A percentile compares a stretch with the other conserved stretches of the same genome.
These are phyloP conservation scores for Catharanthus roseus DNA, from an alignment of 257 asterid genomes.

Conservation along the genomic window DNA sequence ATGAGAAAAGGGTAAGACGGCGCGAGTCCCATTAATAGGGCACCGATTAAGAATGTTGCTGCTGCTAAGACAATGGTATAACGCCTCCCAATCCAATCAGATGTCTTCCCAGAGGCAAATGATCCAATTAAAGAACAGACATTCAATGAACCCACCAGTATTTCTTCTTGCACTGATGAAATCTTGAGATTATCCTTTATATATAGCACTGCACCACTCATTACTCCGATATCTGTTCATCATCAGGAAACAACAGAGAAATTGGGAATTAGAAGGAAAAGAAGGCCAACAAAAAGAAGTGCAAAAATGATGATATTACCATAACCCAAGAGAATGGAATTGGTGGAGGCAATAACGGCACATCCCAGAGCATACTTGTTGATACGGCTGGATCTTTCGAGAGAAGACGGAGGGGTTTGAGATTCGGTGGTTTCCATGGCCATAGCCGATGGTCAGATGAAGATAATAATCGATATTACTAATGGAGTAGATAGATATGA, in stretches of 20 bases:
- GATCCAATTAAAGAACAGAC: slow-evolving; percentile 67
- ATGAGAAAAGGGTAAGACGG: slow-evolving; percentile 58
- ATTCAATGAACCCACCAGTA: slow-evolving; percentile 63
- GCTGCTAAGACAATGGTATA: slow-evolving; percentile 80
- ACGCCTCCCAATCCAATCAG: slow-evolving; percentile 74
- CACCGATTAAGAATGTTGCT: slow-evolving; percentile 56
- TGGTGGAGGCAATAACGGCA: slow-evolving; percentile 78
- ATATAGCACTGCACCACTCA: slow-evolving; percentile 73
- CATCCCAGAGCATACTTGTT: slow-evolving; percentile 66
- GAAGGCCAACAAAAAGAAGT: neutral
- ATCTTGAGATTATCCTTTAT: slow-evolving; percentile 57
- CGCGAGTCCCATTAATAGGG: slow-evolving; percentile 69
- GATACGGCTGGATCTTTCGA: slow-evolving; percentile 21
- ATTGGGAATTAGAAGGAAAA: neutral
- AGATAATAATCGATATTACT: neutral
- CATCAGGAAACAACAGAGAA: too few relatives aligned
- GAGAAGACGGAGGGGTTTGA: neutral
- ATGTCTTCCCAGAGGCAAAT: slow-evolving; percentile 72
- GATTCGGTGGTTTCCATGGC: slow-evolving; percentile 6
- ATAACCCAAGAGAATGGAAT: slow-evolving; percentile 76
- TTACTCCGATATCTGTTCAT: slow-evolving; percentile 62
- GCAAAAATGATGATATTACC: slow-evolving; percentile 27
- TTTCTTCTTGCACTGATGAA: slow-evolving; percentile 48
- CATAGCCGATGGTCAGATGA: neutral
- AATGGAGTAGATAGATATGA: too few relatives aligned